Percentiles rank a stretch among this genome's conserved stretches.
Conservation (phyloP, 2,329 filamentous ascomycete genomes). For the Phialemoniopsis sp. region DNA sequence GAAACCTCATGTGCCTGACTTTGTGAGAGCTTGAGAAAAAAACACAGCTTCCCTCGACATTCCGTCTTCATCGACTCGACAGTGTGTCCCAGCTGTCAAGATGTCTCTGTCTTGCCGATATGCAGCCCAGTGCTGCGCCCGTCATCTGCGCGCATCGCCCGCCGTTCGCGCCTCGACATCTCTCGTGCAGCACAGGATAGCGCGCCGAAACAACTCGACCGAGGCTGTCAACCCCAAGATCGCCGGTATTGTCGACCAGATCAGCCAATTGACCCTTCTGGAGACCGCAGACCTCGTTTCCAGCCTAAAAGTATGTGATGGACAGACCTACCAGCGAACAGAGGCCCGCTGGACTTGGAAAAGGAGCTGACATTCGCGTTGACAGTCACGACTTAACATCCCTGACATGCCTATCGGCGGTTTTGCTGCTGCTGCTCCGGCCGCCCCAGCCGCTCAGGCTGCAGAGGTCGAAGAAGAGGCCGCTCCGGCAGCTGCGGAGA, state of each 20-base stretch:
- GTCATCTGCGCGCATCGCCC: conserved; percentile 50
- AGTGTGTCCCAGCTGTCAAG: conserved; percentile 20
- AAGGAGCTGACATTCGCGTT: conserved; percentile 2
- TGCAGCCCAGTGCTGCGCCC: conserved; percentile 61
- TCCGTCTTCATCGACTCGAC: conserved; percentile 4
- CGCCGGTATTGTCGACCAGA: conserved; percentile 90
- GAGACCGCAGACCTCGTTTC: conserved; percentile 97
- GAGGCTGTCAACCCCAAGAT: conserved; percentile 88
- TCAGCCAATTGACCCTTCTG: conserved; percentile 93
- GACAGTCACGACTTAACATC: conserved; percentile 88
- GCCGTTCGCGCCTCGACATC: conserved; percentile 40
- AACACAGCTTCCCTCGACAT: conserved; percentile 5
- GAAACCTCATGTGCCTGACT: conserved; percentile 5
- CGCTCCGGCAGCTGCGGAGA: conserved; percentile 87
- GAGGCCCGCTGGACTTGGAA: not conserved
- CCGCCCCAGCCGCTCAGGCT: conserved; percentile 51
- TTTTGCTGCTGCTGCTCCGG: conserved; percentile 66
- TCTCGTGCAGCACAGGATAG: conserved; percentile 41
- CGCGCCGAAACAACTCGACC: conserved; percentile 85
- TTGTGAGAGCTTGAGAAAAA: conserved; percentile 5
- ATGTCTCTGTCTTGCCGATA: conserved; percentile 63
- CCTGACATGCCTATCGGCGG: conserved; percentile 94
- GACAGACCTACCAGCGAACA: not conserved
- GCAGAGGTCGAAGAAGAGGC: conserved; percentile 78
- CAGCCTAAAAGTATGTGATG: conserved; percentile 74